Evolutionary conservation across 495 filamentous ascomycete genomes (phyloP), one percentile per base, ranked within the genome.

Genomic region (Lophiostoma macrostomum): DNA sequence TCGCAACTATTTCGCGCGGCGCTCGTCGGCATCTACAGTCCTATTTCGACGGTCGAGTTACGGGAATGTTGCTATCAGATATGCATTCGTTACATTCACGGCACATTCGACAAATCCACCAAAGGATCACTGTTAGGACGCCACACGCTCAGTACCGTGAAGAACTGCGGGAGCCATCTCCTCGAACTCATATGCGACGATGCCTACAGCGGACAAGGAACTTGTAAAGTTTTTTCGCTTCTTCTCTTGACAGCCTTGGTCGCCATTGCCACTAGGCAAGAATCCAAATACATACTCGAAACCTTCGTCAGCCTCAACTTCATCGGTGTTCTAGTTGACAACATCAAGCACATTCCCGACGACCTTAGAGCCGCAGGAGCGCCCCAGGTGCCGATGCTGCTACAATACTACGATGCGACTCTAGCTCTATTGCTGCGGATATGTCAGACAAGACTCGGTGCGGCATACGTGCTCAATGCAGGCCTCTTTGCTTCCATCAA

Each of bases 111-210:
- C 66, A 71, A 63, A 40, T 58, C 65, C 25, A 69, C 61, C 18
- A 63, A 60, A 22, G 63, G 65, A n/a, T 63, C 65, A 22, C 72
- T 75, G 5, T 74, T 76, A n/a, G 68, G 73, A 36, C 74, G 77
- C 37, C 84, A 88, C 56, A 86, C 80, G 32, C 80, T 85, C 45
- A 85, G 83, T 52, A 82, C 85, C 2, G 78, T 97, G 60, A 90
- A 86, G 58, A 69, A 80, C 14, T 78, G 85, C 28, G 90, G 93
- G 44, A 84, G 88, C 54, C 78, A 82, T 47, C 73, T 95, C 6
- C 76, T 97, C 40, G 88, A 93, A 63, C 81, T 87, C 12, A 77
- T 95, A 50, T 96, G 90, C 65, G 91, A 97, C 67, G 93, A 99
- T 74, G 93, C 90, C 44, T 89, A 90, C 67, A 82, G 82, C 53